Base-by-base conservation (phyloP, 164 flowering plant species). In the Macadamia tetraphylla region DNA sequence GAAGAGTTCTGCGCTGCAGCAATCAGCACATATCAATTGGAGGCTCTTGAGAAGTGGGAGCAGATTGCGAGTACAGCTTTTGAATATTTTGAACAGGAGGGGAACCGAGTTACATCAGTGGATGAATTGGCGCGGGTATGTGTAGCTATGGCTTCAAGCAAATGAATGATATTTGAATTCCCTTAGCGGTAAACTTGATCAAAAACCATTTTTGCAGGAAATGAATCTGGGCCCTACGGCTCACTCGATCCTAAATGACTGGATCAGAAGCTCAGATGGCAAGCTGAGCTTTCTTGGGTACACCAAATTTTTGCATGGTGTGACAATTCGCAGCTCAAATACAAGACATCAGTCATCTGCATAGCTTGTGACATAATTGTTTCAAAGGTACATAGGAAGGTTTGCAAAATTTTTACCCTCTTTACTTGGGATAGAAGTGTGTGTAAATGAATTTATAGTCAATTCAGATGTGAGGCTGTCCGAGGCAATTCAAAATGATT, bases 1-100 rank as follows among this genome's bases (percentile, higher is more conserved):
- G 87, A 86, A 66, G 96, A 90, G 77, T 90, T 90, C 65, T 90
- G 96, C 68, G 93, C 89, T 49, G 96, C 93, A 17, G 84, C 93
- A 52, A 85, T 85, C 69, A 87, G 90, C 71, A 29, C 75, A 3
- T 73, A 84, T 77, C 96, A 88, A 78, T 82, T 88, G 10, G 96
- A 90, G 75, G 91, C 89, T 67, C 84, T 81, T 73, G 87, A 85
- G 61, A 77, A 64, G 6, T 90, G 93, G 96, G 91, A 88, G 57
- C 70, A 70, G 23, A 83, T 88, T 56, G 86, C 88, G 29, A 73
- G 30, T 10, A 66, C 75, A 8, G 92, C 87, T 48, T 90, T 83
- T 31, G 81, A 80, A 60, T 63, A 74, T 70, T 90, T 90, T 58
- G 96, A 90, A 68, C 69, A 72, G 66, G 88, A 88, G 66, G 96